phyloP scores from a whole-genome alignment of 106 monocot genomes.

The Apostasia shenzhenica region DNA sequence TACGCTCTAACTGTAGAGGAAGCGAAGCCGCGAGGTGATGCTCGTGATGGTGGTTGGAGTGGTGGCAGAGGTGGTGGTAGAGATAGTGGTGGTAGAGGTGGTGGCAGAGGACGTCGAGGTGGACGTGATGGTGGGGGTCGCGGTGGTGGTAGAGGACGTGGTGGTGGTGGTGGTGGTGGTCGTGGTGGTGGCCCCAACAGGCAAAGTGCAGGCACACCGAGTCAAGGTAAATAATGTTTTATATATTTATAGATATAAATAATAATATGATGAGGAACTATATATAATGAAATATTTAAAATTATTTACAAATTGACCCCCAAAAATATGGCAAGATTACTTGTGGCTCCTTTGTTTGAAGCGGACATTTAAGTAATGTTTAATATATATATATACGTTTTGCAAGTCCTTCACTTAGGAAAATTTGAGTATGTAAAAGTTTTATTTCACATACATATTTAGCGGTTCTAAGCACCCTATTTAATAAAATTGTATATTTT shows the following conservation, averaged over 20 bases:
- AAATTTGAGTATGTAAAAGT: too few species aligned
- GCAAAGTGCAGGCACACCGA: conserved; percentile 6
- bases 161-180: conserved; percentile 8
- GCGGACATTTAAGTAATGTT: not conserved
- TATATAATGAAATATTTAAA: too few species aligned
- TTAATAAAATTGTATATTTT: too few species aligned
- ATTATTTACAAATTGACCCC: too few species aligned
- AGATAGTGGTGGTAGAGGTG: conserved; percentile 2
- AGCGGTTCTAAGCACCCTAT: too few species aligned
- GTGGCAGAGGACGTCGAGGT: conserved; percentile 7
- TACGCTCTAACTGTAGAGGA: conserved; percentile 12
- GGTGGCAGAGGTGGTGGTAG: conserved; percentile 1
- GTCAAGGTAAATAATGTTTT: conserved; percentile 5
- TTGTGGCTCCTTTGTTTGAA: not conserved
- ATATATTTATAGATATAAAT: not conserved
- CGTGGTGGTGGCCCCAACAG: not conserved
- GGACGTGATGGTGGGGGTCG: not conserved
- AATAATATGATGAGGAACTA: too few species aligned
- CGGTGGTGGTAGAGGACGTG: conserved; percentile 9
- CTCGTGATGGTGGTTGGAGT: conserved; percentile 6
- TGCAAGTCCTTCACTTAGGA: too few species aligned
- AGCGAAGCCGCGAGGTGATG: conserved; percentile 11
- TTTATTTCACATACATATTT: too few species aligned
- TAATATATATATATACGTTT: too few species aligned
- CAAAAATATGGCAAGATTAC: too few species aligned